Base-by-base conservation (phyloP, 2,329 filamentous ascomycete genomes). In the Grosmannia huntii region DNA sequence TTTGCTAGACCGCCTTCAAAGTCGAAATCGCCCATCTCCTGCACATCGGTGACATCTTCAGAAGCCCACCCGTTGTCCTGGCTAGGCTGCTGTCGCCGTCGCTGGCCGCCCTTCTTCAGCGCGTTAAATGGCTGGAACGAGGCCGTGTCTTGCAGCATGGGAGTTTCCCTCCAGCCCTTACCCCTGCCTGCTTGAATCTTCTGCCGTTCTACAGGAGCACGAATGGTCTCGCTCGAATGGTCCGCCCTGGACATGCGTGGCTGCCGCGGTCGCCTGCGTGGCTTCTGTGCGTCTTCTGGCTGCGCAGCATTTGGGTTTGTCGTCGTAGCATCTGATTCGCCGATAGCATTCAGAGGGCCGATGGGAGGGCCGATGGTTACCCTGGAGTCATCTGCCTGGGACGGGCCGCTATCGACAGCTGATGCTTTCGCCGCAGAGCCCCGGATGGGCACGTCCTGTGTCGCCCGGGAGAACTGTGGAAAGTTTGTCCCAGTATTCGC, bases 21-120 rank as follows among this genome's bases (percentile, higher is more conserved):
- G 70, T 97, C 92, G 65, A 97, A 97, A 61, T 97, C 94, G 12
- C 88, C 89, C 76, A 94, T 82, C 68, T 95, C 92, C 71, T 92
- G 89, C 25, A 94, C 89, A 68, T 97, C 94, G 0, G 90, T 96
- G 25, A 92, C 91, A 67, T 97, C 92, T 68, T 96, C 94, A 0
- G 92, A 96, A 4, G 89, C 90, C 91, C 92, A 97, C 4, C 90
- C 92, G 68, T 90, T 95, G 50, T 89, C 81, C 10, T 71, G 55
- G 27, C 31, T 58, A 1, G 54, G 10, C 71, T 33, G 68, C 68
- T 52, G 68, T 70, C 64, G 70, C 75, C 59, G 36, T 16, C 36
- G 69, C 73, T 60, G 74, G 76, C 64, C 75, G 71, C 61, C 67
- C 69, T 69, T 85, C 75, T 79, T 90, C 1, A 85, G 68, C 0